A percentile compares a stretch with the other conserved stretches of the same genome.
Evolutionary conservation across 2,329 filamentous ascomycete species (phyloP).

Genomic region (Curvularia spicifera): DNA sequence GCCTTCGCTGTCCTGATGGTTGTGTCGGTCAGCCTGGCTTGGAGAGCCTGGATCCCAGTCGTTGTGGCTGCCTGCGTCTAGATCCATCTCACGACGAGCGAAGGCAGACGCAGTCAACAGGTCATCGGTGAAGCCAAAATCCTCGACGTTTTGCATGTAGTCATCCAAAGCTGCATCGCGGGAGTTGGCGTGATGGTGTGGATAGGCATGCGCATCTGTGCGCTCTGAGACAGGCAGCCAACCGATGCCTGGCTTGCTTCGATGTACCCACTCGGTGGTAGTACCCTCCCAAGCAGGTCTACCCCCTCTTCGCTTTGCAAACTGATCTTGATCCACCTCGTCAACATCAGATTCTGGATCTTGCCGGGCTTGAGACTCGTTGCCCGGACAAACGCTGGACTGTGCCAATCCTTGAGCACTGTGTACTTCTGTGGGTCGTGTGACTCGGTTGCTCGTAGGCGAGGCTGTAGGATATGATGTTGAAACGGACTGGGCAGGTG

Average conservation of each 20-base stretch:
- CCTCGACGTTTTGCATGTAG: slow-evolving; percentile 71
- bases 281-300: slow-evolving; percentile 41
- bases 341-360: slow-evolving; percentile 34
- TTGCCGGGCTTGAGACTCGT: neutral
- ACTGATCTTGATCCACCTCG: slow-evolving; percentile 29
- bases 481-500: too few species aligned
- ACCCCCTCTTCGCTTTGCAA: slow-evolving; percentile 35
- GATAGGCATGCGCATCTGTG: slow-evolving; percentile 30
- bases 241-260: slow-evolving; percentile 47
- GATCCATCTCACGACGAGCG: slow-evolving; percentile 43
- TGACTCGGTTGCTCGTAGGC: neutral
- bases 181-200: slow-evolving; percentile 29
- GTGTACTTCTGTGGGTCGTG: slow-evolving; percentile 1
- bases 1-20: slow-evolving; percentile 26
- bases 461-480: too few species aligned
- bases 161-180: slow-evolving; percentile 62
- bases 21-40: slow-evolving; percentile 17
- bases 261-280: slow-evolving; percentile 40
- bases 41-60: slow-evolving; percentile 38
- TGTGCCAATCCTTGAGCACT: slow-evolving; percentile 7
- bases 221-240: slow-evolving; percentile 39
- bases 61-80: slow-evolving; percentile 41
- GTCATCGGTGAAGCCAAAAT: slow-evolving; percentile 50
- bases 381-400: slow-evolving; percentile 19
- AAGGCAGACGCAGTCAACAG: slow-evolving; percentile 35